Conservation (phyloP, 2,329 filamentous ascomycete species). For the Clarireedia sp. region DNA sequence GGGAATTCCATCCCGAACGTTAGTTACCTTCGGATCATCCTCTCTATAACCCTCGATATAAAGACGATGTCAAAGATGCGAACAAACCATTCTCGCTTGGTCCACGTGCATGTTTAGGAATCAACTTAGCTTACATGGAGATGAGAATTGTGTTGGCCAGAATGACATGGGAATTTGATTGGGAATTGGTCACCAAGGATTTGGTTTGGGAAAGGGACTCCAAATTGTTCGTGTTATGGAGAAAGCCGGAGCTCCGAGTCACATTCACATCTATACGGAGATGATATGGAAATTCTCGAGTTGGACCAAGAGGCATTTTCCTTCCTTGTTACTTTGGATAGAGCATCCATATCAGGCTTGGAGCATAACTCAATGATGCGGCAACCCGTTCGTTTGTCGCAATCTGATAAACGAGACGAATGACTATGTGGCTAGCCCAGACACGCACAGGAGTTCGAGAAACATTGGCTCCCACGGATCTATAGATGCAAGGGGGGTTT, state of each 20-base stretch:
- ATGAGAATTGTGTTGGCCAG: slow-evolving; percentile 3
- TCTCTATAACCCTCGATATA: not conserved
- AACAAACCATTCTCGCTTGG: not conserved
- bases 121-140: slow-evolving; percentile 8
- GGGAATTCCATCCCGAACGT: slow-evolving; percentile 1
- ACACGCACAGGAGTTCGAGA: not conserved
- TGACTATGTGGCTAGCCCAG: not conserved
- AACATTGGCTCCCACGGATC: not conserved
- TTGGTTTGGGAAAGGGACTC: slow-evolving; percentile 3
- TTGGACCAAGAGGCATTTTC: not conserved
- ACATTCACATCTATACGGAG: not conserved
- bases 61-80: slow-evolving; percentile 4
- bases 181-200: not conserved
- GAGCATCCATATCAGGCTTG: no score
- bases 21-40: not conserved
- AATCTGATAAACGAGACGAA: no score
- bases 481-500: not conserved
- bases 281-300: not conserved
- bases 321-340: not conserved
- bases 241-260: not conserved
- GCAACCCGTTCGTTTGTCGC: no score
- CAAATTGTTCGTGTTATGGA: not conserved
- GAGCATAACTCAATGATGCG: no score
- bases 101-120: not conserved
- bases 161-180: slow-evolving; percentile 4